phyloP scores from a whole-genome alignment of 305 asterid genomes.

The Plantago coronopus region DNA sequence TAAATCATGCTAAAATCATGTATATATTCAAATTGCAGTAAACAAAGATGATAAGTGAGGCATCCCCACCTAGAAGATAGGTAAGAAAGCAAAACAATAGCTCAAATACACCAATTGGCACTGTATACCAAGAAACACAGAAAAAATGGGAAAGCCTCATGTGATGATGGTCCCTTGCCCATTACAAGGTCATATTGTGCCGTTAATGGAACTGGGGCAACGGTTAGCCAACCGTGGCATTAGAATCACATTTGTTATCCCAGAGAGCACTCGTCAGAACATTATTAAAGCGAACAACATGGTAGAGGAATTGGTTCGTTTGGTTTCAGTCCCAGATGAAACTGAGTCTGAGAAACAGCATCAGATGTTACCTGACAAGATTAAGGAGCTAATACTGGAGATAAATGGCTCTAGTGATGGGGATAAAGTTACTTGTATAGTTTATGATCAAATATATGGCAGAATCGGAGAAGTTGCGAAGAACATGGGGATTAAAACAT shows the following conservation, averaged over 20 bases:
- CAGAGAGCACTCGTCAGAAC: slow-evolving; percentile 29
- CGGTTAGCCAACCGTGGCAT: slow-evolving; percentile 30
- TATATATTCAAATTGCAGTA: too few relatives aligned
- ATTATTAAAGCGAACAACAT: slow-evolving; percentile 18
- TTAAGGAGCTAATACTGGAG: background rate
- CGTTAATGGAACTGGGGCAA: slow-evolving; percentile 42
- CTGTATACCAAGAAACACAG: background rate
- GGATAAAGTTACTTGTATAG: slow-evolving; percentile 25
- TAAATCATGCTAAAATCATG: too few relatives aligned
- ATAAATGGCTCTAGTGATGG: background rate
- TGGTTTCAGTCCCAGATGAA: slow-evolving; percentile 43
- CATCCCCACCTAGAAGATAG: too few relatives aligned
- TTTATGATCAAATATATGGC: slow-evolving; percentile 31
- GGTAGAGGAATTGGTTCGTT: slow-evolving; percentile 17
- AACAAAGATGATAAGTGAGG: too few relatives aligned
- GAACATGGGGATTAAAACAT: slow-evolving; percentile 27
- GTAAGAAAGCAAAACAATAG: too few relatives aligned
- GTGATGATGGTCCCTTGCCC: slow-evolving; percentile 48
- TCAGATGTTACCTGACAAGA: background rate
- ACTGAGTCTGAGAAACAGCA: background rate
- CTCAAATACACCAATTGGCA: too few relatives aligned
- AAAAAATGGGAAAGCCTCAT: slow-evolving; percentile 33
- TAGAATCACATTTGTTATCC: slow-evolving; percentile 41
- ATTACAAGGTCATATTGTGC: slow-evolving; percentile 54
- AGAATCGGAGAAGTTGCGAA: slow-evolving; percentile 18